Conservation (phyloP, 192 early-diverging fungal species). For the Linnemannia elongata region DNA sequence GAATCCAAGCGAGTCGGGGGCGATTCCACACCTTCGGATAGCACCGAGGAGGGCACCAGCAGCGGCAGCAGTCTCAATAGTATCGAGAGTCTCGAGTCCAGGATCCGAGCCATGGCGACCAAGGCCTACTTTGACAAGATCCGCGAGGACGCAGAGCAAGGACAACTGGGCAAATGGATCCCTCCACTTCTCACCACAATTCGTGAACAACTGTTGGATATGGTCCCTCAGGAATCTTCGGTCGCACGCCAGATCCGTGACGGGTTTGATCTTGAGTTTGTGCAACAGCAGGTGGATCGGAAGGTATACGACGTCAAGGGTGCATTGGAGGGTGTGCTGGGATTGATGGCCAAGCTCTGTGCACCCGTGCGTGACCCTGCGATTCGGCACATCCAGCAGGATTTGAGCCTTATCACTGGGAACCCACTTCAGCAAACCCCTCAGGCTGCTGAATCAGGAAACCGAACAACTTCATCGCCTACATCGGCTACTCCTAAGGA, state of each 20-base stretch:
- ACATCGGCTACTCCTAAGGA: conserved; percentile 38
- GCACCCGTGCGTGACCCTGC: conserved; percentile 82
- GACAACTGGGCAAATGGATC: conserved; percentile 62
- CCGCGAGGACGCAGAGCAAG: conserved; percentile 68
- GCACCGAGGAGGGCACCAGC: neutral
- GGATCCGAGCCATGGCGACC: conserved; percentile 70
- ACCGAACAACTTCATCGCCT: neutral
- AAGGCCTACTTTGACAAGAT: conserved; percentile 82
- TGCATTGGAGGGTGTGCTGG: conserved; percentile 62
- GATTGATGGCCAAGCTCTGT: conserved; percentile 77
- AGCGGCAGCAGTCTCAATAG: neutral
- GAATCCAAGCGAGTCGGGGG: conserved; percentile 27
- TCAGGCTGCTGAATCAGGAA: neutral
- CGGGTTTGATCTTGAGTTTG: conserved; percentile 74
- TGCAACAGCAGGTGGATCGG: conserved; percentile 74
- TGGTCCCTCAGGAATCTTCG: conserved; percentile 70
- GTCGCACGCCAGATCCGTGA: conserved; percentile 73
- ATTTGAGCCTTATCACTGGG: conserved; percentile 14
- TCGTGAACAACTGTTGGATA: conserved; percentile 71
- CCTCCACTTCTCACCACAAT: conserved; percentile 43
- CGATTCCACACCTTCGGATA: neutral
- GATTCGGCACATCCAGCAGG: conserved; percentile 52
- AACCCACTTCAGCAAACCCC: neutral
- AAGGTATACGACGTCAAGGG: conserved; percentile 67
- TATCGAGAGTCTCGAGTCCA: conserved; percentile 60